Evolutionary conservation across 1,284 basidiomycete species (phyloP).

Genomic region (Moniliella sp.): DNA sequence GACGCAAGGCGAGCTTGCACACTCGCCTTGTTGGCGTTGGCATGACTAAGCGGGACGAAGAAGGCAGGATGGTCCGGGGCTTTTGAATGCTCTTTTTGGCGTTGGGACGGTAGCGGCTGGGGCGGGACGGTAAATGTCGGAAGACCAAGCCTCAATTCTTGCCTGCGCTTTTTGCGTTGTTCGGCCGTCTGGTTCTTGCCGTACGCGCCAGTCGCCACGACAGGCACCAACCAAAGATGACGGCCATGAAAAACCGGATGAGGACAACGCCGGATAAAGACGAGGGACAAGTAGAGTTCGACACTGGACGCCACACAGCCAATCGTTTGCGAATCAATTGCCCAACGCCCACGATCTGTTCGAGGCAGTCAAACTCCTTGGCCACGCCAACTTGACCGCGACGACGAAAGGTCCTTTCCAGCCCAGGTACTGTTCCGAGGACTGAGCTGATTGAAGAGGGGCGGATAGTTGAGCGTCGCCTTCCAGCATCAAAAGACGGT

Average conservation of each 20-base stretch:
- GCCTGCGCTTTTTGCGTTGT: constrained; percentile 68
- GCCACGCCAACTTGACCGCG: constrained; percentile 47
- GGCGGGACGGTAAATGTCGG: constrained; percentile 82
- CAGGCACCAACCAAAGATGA: constrained; percentile 90
- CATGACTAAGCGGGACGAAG: constrained; percentile 40
- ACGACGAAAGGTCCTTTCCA: constrained; percentile 59
- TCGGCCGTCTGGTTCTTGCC: constrained; percentile 65
- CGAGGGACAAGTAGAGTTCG: constrained; percentile 80
- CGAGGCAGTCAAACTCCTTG: constrained; percentile 47
- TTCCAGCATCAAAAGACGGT: constrained; percentile 63
- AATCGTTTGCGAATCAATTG: constrained; percentile 78
- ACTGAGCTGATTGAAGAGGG: constrained; percentile 59
- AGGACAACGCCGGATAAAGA: constrained; percentile 88
- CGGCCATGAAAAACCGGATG: constrained; percentile 88
- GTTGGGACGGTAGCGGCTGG: constrained; percentile 80
- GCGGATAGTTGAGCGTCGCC: constrained; percentile 39
- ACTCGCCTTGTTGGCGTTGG: constrained; percentile 7
- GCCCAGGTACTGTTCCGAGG: constrained; percentile 45
- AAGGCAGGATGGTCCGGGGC: constrained; percentile 52
- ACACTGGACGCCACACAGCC: constrained; percentile 86
- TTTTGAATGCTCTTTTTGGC: constrained; percentile 41
- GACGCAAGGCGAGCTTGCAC: constrained; percentile 1
- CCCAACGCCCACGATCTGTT: constrained; percentile 65
- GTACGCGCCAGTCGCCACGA: constrained; percentile 85
- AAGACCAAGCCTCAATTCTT: constrained; percentile 87